Percentiles rank a stretch among this genome's conserved stretches.
phyloP scores from a whole-genome alignment of 108 stramenopile species.

The Asterionellopsis glacialis region DNA sequence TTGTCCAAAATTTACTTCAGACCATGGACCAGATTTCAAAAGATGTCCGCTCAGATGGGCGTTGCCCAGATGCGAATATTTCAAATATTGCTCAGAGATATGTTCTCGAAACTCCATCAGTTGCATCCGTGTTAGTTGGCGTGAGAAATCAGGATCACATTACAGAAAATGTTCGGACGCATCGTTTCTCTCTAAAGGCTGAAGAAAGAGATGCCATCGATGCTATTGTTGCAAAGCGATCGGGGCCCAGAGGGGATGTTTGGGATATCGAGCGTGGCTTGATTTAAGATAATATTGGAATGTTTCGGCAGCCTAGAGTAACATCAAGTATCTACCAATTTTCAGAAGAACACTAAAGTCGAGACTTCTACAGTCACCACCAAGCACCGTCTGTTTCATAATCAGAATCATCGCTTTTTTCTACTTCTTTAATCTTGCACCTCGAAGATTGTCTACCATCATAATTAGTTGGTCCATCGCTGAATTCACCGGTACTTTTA shows the following conservation, averaged over 20 bases:
- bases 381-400: not conserved
- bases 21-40: conserved; percentile 41
- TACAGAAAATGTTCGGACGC: conserved; percentile 41
- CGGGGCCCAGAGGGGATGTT: conserved; percentile 44
- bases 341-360: no score
- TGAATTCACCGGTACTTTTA: no score
- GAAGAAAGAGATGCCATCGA: conserved; percentile 46
- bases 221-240: conserved; percentile 36
- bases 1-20: conserved; percentile 44
- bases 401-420: not conserved
- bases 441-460: no score
- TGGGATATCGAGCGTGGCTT: conserved; percentile 55
- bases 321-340: no score
- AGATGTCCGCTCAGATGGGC: conserved; percentile 26
- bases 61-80: conserved; percentile 31
- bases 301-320: no score
- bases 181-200: conserved; percentile 27
- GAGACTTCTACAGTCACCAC: not conserved
- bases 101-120: conserved; percentile 43
- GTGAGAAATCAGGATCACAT: conserved; percentile 47
- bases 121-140: conserved; percentile 41
- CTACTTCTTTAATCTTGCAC: not conserved
- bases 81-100: conserved; percentile 52
- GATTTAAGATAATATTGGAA: not conserved
- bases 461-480: no score